Percentiles rank a stretch among this genome's conserved stretches.
Conservation (phyloP, 192 early-diverging fungal genomes). For the Jimgerdemannia lactiflua region DNA sequence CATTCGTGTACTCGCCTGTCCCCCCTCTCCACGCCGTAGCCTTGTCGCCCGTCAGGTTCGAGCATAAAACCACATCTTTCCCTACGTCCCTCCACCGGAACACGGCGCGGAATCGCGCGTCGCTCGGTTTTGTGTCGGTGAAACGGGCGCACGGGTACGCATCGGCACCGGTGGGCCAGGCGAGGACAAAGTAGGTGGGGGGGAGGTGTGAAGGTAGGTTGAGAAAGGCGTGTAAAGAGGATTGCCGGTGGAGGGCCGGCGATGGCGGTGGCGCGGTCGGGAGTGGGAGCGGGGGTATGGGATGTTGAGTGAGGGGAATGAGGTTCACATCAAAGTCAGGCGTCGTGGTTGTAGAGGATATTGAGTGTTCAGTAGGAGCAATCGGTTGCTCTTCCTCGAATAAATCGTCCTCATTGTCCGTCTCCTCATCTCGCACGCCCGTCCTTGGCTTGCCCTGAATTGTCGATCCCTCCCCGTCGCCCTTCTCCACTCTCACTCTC, state of each 20-base stretch:
- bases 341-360: neutral
- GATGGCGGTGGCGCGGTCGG: neutral
- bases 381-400: neutral
- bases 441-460: neutral
- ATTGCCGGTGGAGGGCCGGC: neutral
- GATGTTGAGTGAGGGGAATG: neutral
- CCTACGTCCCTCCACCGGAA: neutral
- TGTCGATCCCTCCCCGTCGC: neutral
- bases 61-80: neutral
- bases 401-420: neutral
- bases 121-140: neutral
- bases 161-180: neutral
- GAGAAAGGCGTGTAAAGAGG: neutral
- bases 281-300: neutral
- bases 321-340: neutral
- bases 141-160: neutral
- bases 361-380: neutral
- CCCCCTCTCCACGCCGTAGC: neutral
- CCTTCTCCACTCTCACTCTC: neutral
- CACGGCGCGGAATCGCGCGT: neutral
- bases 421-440: neutral
- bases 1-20: neutral
- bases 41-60: neutral
- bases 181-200: neutral
- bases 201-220: slow-evolving; percentile 1